Conservation (phyloP, 306 rosid species). For the Albizia julibrissin region DNA sequence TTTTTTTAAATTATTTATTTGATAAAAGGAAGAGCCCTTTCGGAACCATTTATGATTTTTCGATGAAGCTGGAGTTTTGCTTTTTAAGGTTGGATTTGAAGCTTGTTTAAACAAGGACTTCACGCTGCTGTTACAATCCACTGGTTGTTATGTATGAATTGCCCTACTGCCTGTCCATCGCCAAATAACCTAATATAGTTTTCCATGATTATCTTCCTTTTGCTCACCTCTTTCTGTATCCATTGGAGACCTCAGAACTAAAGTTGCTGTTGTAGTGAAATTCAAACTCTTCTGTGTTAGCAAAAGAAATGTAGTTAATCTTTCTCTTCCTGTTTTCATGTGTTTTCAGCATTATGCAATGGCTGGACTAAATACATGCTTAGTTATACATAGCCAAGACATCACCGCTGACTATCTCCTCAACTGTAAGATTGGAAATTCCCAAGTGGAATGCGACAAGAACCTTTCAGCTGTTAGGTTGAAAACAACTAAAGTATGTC, state of each 20-base stretch:
- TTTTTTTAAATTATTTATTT: background rate
- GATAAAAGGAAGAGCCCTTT: background rate
- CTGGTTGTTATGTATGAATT: background rate
- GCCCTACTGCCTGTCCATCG: background rate
- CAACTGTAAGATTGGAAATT: conserved; percentile 77
- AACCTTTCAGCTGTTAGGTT: conserved; percentile 93
- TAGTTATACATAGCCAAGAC: conserved; percentile 88
- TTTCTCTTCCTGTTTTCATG: conserved; percentile 4
- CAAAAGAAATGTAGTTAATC: conserved; percentile 5
- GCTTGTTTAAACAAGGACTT: background rate
- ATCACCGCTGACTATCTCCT: conserved; percentile 82
- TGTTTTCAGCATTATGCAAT: conserved; percentile 81
- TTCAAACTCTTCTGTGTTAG: conserved; percentile 14
- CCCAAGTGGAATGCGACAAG: conserved; percentile 57
- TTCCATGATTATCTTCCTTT: background rate
- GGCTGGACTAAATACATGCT: conserved; percentile 80
- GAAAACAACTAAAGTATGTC: conserved; percentile 86
- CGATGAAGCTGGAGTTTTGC: conserved; percentile 5
- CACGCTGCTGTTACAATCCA: conserved; percentile 1
- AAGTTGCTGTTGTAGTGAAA: background rate
- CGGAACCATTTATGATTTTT: background rate
- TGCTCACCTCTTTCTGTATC: conserved; percentile 14
- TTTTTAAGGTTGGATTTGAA: background rate
- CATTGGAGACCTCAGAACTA: background rate
- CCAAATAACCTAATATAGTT: background rate